phyloP scores from a whole-genome alignment of 1,139 yeast species.

The Wickerhamomyces sp. region DNA sequence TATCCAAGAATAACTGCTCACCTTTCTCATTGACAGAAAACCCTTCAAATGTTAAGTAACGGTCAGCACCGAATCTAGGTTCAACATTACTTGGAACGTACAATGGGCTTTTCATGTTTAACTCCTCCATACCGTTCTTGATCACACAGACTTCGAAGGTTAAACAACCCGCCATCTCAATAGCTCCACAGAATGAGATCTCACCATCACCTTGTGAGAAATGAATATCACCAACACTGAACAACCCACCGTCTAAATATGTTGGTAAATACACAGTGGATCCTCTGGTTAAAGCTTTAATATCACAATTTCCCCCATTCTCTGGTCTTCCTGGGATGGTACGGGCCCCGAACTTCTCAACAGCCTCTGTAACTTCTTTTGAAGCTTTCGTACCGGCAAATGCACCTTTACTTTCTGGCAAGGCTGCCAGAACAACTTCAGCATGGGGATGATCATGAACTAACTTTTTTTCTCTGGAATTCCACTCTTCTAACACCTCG shows the following conservation, averaged over 20 bases:
- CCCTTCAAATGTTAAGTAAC: slow-evolving; percentile 49
- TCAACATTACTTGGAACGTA: slow-evolving; percentile 46
- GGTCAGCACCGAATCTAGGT: slow-evolving; percentile 41
- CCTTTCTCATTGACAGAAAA: slow-evolving; percentile 45
- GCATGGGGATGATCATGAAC: slow-evolving; percentile 32
- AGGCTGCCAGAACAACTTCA: slow-evolving; percentile 35
- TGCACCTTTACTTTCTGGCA: slow-evolving; percentile 35
- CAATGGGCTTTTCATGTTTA: slow-evolving; percentile 42
- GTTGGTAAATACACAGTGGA: slow-evolving; percentile 46
- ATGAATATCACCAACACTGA: slow-evolving; percentile 45
- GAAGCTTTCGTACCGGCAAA: slow-evolving; percentile 35
- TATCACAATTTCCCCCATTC: slow-evolving; percentile 50
- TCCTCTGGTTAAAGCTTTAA: slow-evolving; percentile 44
- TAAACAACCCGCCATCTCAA: slow-evolving; percentile 47
- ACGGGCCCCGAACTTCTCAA: slow-evolving; percentile 41
- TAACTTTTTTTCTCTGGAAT: slow-evolving; percentile 34
- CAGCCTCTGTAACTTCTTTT: slow-evolving; percentile 26
- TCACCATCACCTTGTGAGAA: slow-evolving; percentile 52
- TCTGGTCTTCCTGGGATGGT: slow-evolving; percentile 51
- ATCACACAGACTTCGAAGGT: slow-evolving; percentile 37
- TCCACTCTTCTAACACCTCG: slow-evolving; percentile 41
- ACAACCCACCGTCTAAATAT: slow-evolving; percentile 42
- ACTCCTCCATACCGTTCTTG: slow-evolving; percentile 37
- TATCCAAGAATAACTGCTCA: slow-evolving; percentile 39
- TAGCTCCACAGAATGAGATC: slow-evolving; percentile 49